Conservation (phyloP, 768 basidiomycete species). For the Collybia mongolica region DNA sequence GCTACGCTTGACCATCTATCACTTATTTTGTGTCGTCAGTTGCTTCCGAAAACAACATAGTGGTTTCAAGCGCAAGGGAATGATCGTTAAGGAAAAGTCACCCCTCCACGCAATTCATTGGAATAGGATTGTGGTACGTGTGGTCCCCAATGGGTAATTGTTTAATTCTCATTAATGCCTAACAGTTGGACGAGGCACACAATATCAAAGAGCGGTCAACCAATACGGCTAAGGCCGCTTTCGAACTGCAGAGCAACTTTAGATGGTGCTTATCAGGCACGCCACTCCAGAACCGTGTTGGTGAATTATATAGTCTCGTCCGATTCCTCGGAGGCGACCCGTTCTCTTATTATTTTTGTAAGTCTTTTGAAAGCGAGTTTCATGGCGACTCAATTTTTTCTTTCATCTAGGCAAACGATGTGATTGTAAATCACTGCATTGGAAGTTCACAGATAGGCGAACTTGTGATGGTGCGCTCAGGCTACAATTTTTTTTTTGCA, state of each 20-base stretch:
- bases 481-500: background rate
- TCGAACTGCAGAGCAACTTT: conserved; percentile 77
- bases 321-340: conserved; percentile 93
- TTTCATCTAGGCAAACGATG: conserved; percentile 72
- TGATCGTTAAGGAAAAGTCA: conserved; percentile 85
- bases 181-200: conserved; percentile 90
- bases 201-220: conserved; percentile 96
- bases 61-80: conserved; percentile 86
- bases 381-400: background rate
- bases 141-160: background rate
- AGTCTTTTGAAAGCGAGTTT: conserved; percentile 19
- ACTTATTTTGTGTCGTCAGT: conserved; percentile 30
- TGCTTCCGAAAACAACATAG: conserved; percentile 90
- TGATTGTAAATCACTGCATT: conserved; percentile 92
- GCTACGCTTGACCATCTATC: background rate
- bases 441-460: conserved; percentile 84
- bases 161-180: background rate
- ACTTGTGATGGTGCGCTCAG: conserved; percentile 71
- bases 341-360: conserved; percentile 90
- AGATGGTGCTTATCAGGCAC: conserved; percentile 98
- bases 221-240: conserved; percentile 96
- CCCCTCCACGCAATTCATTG: conserved; percentile 83
- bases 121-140: conserved; percentile 73
- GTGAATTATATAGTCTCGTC: conserved; percentile 94
- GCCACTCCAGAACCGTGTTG: conserved; percentile 97